Conservation (phyloP, 192 early-diverging fungal genomes). For the Physocladia obscura region DNA sequence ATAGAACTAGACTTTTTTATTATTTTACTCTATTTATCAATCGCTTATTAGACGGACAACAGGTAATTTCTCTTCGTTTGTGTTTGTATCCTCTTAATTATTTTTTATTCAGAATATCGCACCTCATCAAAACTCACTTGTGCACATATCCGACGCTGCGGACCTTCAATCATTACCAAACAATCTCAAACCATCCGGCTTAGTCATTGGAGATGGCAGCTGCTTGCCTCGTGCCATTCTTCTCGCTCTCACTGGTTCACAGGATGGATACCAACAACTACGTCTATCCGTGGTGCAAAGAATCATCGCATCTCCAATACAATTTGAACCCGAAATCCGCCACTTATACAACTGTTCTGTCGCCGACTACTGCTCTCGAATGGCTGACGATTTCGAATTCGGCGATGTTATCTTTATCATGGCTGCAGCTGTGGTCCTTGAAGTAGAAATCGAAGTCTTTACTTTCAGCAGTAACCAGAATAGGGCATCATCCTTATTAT, state of each 20-base stretch:
- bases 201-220: no score
- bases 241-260: no score
- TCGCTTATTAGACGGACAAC: no score
- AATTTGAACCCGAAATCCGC: background rate
- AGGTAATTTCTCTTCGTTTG: no score
- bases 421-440: constrained; percentile 3
- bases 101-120: no score
- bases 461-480: background rate
- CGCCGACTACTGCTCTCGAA: background rate
- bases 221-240: no score
- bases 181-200: background rate
- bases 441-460: background rate
- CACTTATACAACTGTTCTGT: constrained; percentile 2
- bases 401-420: background rate
- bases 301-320: background rate
- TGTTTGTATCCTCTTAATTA: no score
- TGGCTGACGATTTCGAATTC: background rate
- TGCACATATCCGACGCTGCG: no score
- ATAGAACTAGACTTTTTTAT: no score
- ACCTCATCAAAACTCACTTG: no score
- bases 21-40: no score
- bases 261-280: constrained; percentile 1
- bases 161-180: background rate
- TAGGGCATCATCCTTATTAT: background rate
- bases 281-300: constrained; percentile 1